phyloP scores from a whole-genome alignment of 345 rosid species.

The Citrus maxima region DNA sequence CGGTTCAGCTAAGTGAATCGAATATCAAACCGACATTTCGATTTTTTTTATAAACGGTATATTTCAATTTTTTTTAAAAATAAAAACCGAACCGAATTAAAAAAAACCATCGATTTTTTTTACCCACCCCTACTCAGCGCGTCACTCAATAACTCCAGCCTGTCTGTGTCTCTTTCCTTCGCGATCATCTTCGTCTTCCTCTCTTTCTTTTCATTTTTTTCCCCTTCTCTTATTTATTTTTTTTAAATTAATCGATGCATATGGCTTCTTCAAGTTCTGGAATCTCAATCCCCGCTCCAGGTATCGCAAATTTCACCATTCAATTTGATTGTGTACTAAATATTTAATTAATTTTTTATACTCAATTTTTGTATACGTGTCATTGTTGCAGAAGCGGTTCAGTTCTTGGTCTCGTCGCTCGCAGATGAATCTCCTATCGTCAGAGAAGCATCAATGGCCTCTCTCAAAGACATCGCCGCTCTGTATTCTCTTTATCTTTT shows the following conservation, averaged over 20 bases:
- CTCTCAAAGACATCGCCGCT: conserved; percentile 71
- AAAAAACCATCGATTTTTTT: too few relatives aligned
- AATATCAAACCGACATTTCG: too few relatives aligned
- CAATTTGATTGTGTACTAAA: not conserved
- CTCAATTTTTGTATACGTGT: not conserved
- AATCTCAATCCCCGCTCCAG: conserved; percentile 65
- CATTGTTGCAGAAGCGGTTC: conserved; percentile 70
- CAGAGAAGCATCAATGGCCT: conserved; percentile 77
- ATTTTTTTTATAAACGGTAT: too few relatives aligned
- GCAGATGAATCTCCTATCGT: conserved; percentile 81
- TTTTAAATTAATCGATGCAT: conserved; percentile 8
- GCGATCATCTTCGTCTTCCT: not conserved
- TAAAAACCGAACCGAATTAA: too few relatives aligned
- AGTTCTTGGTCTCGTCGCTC: conserved; percentile 73
- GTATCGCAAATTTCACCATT: conserved; percentile 28
- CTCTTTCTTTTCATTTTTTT: not conserved
- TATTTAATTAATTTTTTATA: not conserved
- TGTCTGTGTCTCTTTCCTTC: not conserved
- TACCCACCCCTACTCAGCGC: too few relatives aligned
- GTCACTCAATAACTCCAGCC: not conserved
- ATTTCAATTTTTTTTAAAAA: too few relatives aligned
- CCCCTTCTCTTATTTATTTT: not conserved
- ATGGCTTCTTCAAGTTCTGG: conserved; percentile 84
- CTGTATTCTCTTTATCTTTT: conserved; percentile 34
- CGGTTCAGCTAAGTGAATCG: too few relatives aligned